Percentiles rank a stretch among this genome's conserved stretches.
phyloP scores from a whole-genome alignment of 2,329 filamentous ascomycete genomes.

The Stemphylium lycopersici region DNA sequence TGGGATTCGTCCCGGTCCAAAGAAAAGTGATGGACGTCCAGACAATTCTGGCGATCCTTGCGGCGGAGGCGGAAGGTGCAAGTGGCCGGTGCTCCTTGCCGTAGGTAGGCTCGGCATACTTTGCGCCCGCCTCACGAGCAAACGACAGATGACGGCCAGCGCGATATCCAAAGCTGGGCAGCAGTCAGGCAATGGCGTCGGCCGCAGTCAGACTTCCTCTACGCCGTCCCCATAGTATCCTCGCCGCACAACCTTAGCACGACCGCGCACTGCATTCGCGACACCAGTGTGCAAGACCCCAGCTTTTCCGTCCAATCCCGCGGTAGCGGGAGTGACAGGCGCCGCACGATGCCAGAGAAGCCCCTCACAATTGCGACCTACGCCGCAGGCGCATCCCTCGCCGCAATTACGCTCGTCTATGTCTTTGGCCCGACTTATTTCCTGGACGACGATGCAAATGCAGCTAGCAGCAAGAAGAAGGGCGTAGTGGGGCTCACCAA shows the following conservation, averaged over 20 bases:
- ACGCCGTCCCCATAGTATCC: conserved; percentile 1
- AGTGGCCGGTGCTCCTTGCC: conserved; percentile 27
- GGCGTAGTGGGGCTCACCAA: conserved; percentile 87
- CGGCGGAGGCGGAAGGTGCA: conserved; percentile 26
- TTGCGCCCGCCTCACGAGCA: conserved; percentile 30
- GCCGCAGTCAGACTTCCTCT: conserved; percentile 6
- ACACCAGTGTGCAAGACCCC: conserved; percentile 23
- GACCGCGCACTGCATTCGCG: conserved; percentile 19
- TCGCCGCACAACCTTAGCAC: conserved; percentile 5
- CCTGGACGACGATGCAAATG: conserved; percentile 82
- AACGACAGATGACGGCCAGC: conserved; percentile 37
- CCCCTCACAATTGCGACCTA: conserved; percentile 86
- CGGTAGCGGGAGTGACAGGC: conserved; percentile 27
- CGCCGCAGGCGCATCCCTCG: conserved; percentile 92
- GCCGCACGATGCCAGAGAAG: conserved; percentile 75
- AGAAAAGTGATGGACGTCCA: conserved; percentile 23
- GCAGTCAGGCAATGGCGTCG: conserved; percentile 39
- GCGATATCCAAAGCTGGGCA: conserved; percentile 22
- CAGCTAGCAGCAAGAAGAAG: conserved; percentile 69
- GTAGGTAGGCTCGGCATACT: conserved; percentile 25
- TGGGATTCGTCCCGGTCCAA: conserved; percentile 10
- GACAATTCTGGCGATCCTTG: conserved; percentile 36
- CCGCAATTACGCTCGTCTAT: conserved; percentile 92
- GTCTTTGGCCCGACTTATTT: conserved; percentile 98
- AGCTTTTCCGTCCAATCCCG: conserved; percentile 28